A percentile compares a stretch with the other conserved stretches of the same genome.
These are phyloP conservation scores for Artemisia annua DNA, from an alignment of 129 eudicot genomes.

Conservation along the genomic window DNA sequence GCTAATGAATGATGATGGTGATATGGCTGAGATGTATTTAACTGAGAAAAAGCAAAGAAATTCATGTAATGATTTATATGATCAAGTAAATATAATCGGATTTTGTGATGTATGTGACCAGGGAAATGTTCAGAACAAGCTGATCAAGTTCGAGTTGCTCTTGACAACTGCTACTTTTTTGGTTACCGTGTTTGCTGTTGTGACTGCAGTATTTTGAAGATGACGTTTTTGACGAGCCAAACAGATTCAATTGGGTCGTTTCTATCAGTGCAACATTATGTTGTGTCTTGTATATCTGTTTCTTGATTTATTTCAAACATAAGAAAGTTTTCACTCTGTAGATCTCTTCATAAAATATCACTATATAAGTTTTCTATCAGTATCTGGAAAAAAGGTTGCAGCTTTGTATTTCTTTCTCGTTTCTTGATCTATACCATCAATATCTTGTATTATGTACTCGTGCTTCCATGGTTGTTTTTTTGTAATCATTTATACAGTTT, in stretches of 20 bases:
- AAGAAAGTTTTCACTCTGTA: conserved; percentile 82
- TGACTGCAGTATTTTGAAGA: conserved; percentile 82
- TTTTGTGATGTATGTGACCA: conserved; percentile 27
- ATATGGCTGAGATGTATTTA: conserved; percentile 99
- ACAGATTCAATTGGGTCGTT: conserved; percentile 79
- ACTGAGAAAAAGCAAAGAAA: conserved; percentile 88
- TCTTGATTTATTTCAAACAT: conserved; percentile 75
- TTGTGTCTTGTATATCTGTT: conserved; percentile 50
- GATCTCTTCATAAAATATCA: conserved; percentile 2
- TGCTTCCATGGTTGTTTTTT: conserved; percentile 29
- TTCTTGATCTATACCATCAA: too few species aligned
- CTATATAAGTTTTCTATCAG: background rate
- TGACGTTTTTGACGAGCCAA: conserved; percentile 63
- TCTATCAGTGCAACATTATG: conserved; percentile 53
- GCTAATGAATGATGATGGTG: conserved; percentile 98
- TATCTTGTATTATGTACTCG: background rate
- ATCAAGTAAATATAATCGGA: conserved; percentile 29
- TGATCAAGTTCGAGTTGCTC: conserved; percentile 89
- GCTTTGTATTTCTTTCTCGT: background rate
- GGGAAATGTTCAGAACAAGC: conserved; percentile 98
- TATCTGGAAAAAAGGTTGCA: background rate
- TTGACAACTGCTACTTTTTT: conserved; percentile 95
- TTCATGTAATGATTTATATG: conserved; percentile 50
- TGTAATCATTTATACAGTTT: conserved; percentile 16
- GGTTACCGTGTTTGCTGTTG: conserved; percentile 83